Base-by-base conservation (phyloP, 371 early-diverging fungal genomes). In the Dinochytrium kinnereticum region DNA sequence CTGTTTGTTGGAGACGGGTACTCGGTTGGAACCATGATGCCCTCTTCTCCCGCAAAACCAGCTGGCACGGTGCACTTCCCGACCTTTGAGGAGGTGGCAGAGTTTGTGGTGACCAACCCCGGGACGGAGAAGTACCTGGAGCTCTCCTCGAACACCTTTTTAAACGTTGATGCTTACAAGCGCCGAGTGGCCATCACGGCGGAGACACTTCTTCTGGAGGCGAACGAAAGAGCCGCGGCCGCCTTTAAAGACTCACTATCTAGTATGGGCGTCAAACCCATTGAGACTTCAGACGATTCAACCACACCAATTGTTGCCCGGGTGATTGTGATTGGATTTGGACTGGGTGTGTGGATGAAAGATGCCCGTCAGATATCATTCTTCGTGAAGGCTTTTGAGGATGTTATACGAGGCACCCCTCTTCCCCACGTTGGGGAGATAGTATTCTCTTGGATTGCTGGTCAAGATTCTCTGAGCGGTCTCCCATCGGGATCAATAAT, bases 271-370 rank as follows among this genome's bases (percentile, higher is more conserved):
- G 24, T 61, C 37, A 7, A 13, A 17, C 26, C 19, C 34, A 37
- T 61, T 7, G 64, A 57, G 3, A 26, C 21, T 17, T 5, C n/a
- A 28, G 57, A 17, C 36, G 55, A 3, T 55, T 13, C 51, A n/a
- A 51, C 2, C 2, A 33, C 61, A 10, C 36, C 61, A 17, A 24
- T 30, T 10, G 19, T 26, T 2, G 83, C 77, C 13, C 59, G 64
- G 34, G 70, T 79, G 34, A 68, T 70, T 38, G 74, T 83, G 21
- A 75, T 79, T 31, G 83, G 83, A 2, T 65, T 83, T n/a, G 83
- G 83, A 17, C 67, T 83, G 10, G 83, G 83, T 1, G 83, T 79
- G 0, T 83, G 83, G 83, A 26, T 68, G 19, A 30, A 70, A 3
- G 15, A 30, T 30, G 28, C 13, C 21, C n/a, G 1, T 31, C 80